These are phyloP conservation scores for Trametes gibbosa DNA, from an alignment of 768 basidiomycete genomes.

Conservation along the genomic window DNA sequence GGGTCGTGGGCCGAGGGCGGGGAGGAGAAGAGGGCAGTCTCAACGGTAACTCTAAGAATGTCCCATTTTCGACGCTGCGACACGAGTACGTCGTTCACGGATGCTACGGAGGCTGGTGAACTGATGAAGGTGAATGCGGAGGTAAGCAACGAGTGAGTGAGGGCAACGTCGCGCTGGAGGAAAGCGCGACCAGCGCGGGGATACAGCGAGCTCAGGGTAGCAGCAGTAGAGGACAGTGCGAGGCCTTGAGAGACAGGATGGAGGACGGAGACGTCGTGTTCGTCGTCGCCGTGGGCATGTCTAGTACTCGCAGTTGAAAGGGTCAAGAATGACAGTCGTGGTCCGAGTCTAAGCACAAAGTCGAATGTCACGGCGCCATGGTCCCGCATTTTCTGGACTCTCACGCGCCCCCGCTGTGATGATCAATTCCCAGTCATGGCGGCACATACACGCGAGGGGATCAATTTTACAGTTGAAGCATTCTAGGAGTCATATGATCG, in stretches of 20 bases:
- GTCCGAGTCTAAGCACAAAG: no score
- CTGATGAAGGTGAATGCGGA: slow-evolving; percentile 64
- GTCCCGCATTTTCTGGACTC: no score
- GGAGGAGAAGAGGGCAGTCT: slow-evolving; percentile 67
- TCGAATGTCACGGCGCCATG: no score
- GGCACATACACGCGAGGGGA: no score
- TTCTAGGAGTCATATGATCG: no score
- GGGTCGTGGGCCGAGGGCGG: slow-evolving; percentile 42
- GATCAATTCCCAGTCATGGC: no score
- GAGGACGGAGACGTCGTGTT: slow-evolving; percentile 4
- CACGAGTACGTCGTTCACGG: slow-evolving; percentile 40
- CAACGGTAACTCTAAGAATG: slow-evolving; percentile 79
- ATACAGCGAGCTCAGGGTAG: slow-evolving; percentile 69
- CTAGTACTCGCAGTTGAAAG: no score
- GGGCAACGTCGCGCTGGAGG: slow-evolving; percentile 65
- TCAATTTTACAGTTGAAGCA: no score
- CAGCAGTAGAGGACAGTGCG: slow-evolving; percentile 31
- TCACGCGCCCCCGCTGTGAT: no score
- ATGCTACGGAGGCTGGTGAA: slow-evolving; percentile 14
- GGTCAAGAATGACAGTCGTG: no score
- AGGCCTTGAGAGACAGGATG: slow-evolving; percentile 16
- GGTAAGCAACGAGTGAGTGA: slow-evolving; percentile 61
- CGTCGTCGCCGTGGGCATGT: slow-evolving; percentile 22
- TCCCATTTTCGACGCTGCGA: slow-evolving; percentile 77
- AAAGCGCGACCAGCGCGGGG: slow-evolving; percentile 77